Evolutionary conservation across 257 asterid species (phyloP), one percentile per base, ranked within the genome.

Genomic region (Fraxinus cuspidata): DNA sequence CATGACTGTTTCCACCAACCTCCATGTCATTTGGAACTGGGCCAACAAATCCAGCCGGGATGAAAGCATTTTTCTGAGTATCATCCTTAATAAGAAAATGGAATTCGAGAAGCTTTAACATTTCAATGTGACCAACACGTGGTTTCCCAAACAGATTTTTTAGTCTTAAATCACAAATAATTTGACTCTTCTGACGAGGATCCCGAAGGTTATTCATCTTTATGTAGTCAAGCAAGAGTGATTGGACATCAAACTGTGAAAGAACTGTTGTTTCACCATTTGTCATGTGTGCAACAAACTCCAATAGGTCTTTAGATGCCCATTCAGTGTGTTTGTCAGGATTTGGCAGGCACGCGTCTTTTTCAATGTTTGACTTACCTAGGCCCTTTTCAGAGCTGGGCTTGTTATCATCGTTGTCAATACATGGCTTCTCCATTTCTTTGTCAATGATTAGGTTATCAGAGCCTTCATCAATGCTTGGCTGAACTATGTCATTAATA

Each of bases 271-370:
- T 81, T 71, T 87, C 87, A 38, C 90, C 88, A 71, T 81, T 83
- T 76, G 75, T 87, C 85, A 82, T 56, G 63, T 84, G 83, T 37
- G 86, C 85, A 71, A 87, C 87, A 71, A 84, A 84, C 76, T 87
- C 96, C 87, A 92, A 77, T 44, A 95, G 90, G 79, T 89, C 96
- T 63, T 89, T 85, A 13, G 99, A 85, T 70, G 97, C 98, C 99
- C 98, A 93, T 64, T 84, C 91, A 77, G 85, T 66, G 76, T 84
- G 87, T 76, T 79, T 84, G 5, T 72, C 87, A 29, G 49, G 69
- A 73, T 44, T 74, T 56, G 69, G 35, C 69, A 23, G 18, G 69
- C 69, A 23, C 21, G 7, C 70, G 64, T 68, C 51, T 64, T 75
- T 77, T 44, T 25, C 75, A 60, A 64, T 25, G 19, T 70, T 49